These are phyloP conservation scores for Penicillium macrosclerotiorum DNA, from an alignment of 495 filamentous ascomycete species.

Conservation along the genomic window DNA sequence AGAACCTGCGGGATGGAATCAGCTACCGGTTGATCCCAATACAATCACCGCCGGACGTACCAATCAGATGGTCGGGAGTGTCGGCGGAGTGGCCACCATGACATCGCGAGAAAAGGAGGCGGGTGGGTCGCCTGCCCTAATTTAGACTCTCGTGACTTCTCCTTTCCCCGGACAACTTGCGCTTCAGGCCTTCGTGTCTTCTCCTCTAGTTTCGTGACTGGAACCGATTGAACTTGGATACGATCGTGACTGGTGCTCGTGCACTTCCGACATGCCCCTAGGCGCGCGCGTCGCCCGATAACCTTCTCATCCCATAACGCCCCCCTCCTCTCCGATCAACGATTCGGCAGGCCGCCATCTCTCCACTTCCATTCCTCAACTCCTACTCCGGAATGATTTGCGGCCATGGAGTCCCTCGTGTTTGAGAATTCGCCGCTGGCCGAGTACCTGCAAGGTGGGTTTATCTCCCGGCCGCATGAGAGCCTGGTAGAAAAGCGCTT, in stretches of 20 bases:
- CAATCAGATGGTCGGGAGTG: neutral
- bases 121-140: slow-evolving; percentile 23
- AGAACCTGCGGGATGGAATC: too few relatives aligned
- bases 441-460: slow-evolving; percentile 86
- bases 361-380: slow-evolving; percentile 17
- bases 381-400: slow-evolving; percentile 33
- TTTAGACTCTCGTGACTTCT: slow-evolving; percentile 31
- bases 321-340: slow-evolving; percentile 3
- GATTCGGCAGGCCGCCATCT: slow-evolving; percentile 9
- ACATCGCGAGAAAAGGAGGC: slow-evolving; percentile 22
- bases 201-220: neutral
- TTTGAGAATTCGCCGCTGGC: slow-evolving; percentile 89
- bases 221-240: neutral
- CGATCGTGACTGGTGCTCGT: slow-evolving; percentile 4
- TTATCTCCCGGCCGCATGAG: neutral
- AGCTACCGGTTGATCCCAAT: too few relatives aligned
- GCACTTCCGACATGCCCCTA: slow-evolving; percentile 18
- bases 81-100: slow-evolving; percentile 1
- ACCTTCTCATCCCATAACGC: neutral
- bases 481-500: too few relatives aligned
- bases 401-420: slow-evolving; percentile 84
- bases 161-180: slow-evolving; percentile 27
- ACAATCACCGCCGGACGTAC: too few relatives aligned
- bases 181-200: slow-evolving; percentile 7
- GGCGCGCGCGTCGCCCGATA: slow-evolving; percentile 13